These are phyloP conservation scores for Yarrowia sp. DNA, from an alignment of 805 yeast genomes.

Conservation along the genomic window DNA sequence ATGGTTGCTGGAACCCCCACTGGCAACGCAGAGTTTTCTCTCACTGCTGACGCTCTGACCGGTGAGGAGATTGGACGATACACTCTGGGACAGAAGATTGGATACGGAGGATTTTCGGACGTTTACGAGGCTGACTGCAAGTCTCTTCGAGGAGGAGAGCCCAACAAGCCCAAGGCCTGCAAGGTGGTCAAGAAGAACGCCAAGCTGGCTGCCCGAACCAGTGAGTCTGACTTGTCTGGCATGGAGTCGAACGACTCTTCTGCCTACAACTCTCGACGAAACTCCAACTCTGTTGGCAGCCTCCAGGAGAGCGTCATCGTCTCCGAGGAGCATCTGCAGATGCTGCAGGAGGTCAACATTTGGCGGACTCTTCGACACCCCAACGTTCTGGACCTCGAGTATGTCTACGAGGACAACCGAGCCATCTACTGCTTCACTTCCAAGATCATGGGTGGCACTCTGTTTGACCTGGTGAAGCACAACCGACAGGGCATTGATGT, in stretches of 20 bases:
- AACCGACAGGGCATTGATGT: conserved; percentile 46
- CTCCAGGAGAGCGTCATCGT: conserved; percentile 30
- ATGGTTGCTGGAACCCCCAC: neutral
- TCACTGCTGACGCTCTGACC: conserved; percentile 48
- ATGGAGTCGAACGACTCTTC: conserved; percentile 16
- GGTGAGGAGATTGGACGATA: conserved; percentile 66
- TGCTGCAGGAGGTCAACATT: conserved; percentile 62
- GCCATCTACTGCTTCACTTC: conserved; percentile 73
- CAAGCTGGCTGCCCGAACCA: neutral
- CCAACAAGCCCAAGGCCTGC: conserved; percentile 48
- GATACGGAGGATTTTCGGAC: conserved; percentile 88
- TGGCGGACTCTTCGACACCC: conserved; percentile 72
- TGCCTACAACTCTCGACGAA: conserved; percentile 15
- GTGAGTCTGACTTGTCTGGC: neutral
- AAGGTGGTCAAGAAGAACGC: conserved; percentile 47
- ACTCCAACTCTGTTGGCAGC: conserved; percentile 38
- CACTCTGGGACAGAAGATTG: conserved; percentile 68
- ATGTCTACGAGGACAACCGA: conserved; percentile 56
- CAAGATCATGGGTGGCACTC: conserved; percentile 69
- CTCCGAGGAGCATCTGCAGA: conserved; percentile 49
- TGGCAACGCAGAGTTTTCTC: conserved; percentile 19
- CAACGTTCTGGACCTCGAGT: conserved; percentile 60
- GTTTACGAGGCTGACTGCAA: conserved; percentile 61
- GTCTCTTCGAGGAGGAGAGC: conserved; percentile 32
- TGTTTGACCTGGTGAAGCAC: conserved; percentile 68